Base-by-base conservation (phyloP, 202 grass and related monocot species). In the Panicum virgatum region DNA sequence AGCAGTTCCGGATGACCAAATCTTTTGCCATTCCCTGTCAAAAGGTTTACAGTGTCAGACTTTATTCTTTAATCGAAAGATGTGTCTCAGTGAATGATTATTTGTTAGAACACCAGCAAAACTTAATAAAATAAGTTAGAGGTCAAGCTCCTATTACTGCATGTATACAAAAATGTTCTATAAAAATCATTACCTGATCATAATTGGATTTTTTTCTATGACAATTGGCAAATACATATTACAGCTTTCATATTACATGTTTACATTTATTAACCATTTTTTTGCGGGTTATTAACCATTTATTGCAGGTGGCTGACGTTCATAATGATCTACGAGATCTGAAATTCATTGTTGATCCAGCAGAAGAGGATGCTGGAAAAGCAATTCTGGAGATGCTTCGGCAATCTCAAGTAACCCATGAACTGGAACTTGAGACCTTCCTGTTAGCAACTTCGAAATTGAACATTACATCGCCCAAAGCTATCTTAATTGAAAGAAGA, bases 401-500 rank as follows among this genome's bases (percentile, higher is more conserved):
- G 45, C 86, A 83, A 59, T 62, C 79, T 44, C 62, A 93, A 26
- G 72, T 73, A 83, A 85, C 65, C 57, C 84, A 91, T 75, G 88
- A 93, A 86, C 58, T 89, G 69, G 86, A 93, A 86, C 78, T 91
- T 56, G 67, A 89, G 57, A 84, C 84, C 47, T 94, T 90, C 80
- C 30, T 89, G 36, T 69, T 71, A 46, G 95, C 87, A 51, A 80
- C 90, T 86, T 93, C 86, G 60, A 95, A 89, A 47, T 81, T 98
- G 88, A 86, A 87, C 67, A 80, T 98, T 54, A 91, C 86, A 69
- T 88, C 88, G 69, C 92, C 92, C 16, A 98, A 93, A 89, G 80
- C 86, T 82, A 74, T 98, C 86, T 81, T 98, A 88, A 88, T 90
- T 87, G 95, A 98, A 92, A 93, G 72, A 88, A 85, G 92, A 59